Conservation (phyloP, 2,329 filamentous ascomycete species). For the Fusarium continuum region DNA sequence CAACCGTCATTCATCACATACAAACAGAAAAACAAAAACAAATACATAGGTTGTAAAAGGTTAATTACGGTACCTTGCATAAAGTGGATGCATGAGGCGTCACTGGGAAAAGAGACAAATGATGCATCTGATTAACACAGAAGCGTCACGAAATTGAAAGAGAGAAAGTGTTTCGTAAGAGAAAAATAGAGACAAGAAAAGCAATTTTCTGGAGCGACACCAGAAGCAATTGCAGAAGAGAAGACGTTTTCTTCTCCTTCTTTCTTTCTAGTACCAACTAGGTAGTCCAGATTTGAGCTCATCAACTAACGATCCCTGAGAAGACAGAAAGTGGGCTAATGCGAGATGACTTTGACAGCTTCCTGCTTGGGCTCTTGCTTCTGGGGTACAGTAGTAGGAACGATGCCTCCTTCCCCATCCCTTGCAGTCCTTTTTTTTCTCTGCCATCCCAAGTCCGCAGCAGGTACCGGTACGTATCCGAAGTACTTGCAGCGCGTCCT, state of each 20-base stretch:
- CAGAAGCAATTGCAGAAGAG: constrained; percentile 24
- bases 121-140: not conserved
- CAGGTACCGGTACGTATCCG: constrained; percentile 22
- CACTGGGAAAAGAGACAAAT: constrained; percentile 25
- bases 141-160: not conserved
- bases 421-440: too few species aligned
- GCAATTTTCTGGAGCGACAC: constrained; percentile 32
- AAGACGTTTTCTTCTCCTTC: not conserved
- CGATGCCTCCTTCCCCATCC: constrained; percentile 1
- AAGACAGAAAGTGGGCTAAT: constrained; percentile 31
- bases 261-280: not conserved
- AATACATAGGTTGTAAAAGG: not conserved
- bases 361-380: constrained; percentile 8
- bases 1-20: not conserved
- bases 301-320: not conserved
- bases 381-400: constrained; percentile 16
- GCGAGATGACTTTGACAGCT: constrained; percentile 43
- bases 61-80: constrained; percentile 27
- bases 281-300: too few species aligned
- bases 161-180: not conserved
- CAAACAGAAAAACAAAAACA: constrained; percentile 1
- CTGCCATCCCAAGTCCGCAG: constrained; percentile 9
- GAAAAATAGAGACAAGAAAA: constrained; percentile 16
- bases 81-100: constrained; percentile 26
- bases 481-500: constrained; percentile 1